Conservation (phyloP, 345 rosid species). For the Ricinus communis region DNA sequence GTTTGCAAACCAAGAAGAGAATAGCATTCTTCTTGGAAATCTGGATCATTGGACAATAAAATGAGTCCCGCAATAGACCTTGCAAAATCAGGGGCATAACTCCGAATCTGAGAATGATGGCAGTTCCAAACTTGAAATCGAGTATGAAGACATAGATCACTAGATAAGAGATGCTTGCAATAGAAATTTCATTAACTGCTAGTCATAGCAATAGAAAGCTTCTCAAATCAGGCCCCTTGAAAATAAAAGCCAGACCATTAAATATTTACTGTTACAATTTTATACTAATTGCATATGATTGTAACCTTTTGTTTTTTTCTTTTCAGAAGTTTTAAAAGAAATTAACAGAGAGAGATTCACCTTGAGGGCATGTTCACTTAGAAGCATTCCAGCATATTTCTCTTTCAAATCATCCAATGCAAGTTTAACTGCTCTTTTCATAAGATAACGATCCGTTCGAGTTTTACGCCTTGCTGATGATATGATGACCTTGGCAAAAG, state of each 20-base stretch:
- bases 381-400: constrained; percentile 63
- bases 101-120: constrained; percentile 51
- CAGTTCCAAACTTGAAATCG: neutral
- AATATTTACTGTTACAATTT: no score
- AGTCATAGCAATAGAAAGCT: no score
- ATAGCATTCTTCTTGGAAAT: constrained; percentile 74
- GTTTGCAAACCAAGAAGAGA: constrained; percentile 66
- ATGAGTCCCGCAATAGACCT: constrained; percentile 76
- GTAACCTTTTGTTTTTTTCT: neutral
- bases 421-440: constrained; percentile 56
- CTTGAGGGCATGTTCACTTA: constrained; percentile 73
- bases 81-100: constrained; percentile 88
- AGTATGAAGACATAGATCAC: neutral
- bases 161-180: neutral
- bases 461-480: constrained; percentile 42
- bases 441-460: constrained; percentile 44
- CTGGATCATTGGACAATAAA: constrained; percentile 58
- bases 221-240: neutral
- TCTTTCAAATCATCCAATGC: constrained; percentile 83
- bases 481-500: constrained; percentile 29
- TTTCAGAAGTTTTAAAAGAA: neutral
- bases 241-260: constrained; percentile 2
- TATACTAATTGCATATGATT: neutral
- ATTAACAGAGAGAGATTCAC: constrained; percentile 32
- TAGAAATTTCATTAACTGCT: no score